phyloP scores from a whole-genome alignment of 2,329 filamentous ascomycete genomes.

The Hypoxylon sp. region DNA sequence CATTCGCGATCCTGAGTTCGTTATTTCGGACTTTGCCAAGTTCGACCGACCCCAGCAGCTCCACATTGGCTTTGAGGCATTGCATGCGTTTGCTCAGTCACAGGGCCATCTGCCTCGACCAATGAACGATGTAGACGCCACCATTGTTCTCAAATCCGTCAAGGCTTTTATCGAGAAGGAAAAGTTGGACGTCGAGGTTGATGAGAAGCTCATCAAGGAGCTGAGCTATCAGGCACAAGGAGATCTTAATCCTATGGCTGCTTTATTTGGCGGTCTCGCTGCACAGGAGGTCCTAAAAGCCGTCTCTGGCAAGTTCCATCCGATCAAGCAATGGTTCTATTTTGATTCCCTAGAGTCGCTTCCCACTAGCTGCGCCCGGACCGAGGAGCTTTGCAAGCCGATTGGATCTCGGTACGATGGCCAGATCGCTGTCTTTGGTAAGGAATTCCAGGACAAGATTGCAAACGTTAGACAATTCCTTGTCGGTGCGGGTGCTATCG shows the following conservation, averaged over 20 bases:
- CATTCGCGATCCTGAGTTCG: constrained; percentile 87
- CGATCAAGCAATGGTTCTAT: constrained; percentile 96
- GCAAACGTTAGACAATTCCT: constrained; percentile 92
- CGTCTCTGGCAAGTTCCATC: constrained; percentile 97
- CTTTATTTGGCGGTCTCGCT: constrained; percentile 92
- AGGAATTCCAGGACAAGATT: constrained; percentile 94
- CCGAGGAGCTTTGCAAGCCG: constrained; percentile 90
- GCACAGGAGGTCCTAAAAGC: constrained; percentile 97
- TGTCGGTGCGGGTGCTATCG: constrained; percentile 96
- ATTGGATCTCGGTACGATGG: constrained; percentile 91
- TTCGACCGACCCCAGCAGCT: constrained; percentile 95
- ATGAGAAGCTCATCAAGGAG: constrained; percentile 93
- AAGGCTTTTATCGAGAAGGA: constrained; percentile 81
- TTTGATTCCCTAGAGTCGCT: constrained; percentile 98
- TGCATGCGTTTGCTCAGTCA: constrained; percentile 85
- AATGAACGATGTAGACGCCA: constrained; percentile 87
- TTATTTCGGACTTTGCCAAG: constrained; percentile 97
- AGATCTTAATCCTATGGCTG: constrained; percentile 91
- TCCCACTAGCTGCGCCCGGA: constrained; percentile 80
- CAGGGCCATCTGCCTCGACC: constrained; percentile 84
- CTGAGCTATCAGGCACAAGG: constrained; percentile 94
- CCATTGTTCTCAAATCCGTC: constrained; percentile 81
- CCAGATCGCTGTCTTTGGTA: constrained; percentile 96
- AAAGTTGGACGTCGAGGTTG: constrained; percentile 84
- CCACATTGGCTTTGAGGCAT: constrained; percentile 91